A percentile compares a stretch with the other conserved stretches of the same genome.
Evolutionary conservation across 2,329 filamentous ascomycete species (phyloP).

Genomic region (Paecilomyces dactylethromorphus): DNA sequence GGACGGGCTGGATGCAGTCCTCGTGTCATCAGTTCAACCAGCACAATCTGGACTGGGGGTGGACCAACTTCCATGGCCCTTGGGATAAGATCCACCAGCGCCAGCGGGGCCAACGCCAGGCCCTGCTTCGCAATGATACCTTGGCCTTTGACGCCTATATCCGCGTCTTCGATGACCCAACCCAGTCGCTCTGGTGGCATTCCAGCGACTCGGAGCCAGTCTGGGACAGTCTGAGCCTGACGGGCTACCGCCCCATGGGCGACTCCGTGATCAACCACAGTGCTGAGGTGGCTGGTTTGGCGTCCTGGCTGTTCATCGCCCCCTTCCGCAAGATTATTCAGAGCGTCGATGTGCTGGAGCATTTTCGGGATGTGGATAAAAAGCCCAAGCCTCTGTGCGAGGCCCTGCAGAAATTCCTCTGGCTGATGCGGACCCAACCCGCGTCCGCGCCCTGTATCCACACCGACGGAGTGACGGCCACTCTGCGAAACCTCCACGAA

Average conservation of each 20-base stretch:
- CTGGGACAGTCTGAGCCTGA: conserved; percentile 53
- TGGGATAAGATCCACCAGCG: conserved; percentile 53
- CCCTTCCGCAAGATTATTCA: conserved; percentile 54
- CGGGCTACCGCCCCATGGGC: conserved; percentile 49
- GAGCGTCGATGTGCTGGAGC: conserved; percentile 40
- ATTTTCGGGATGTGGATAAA: conserved; percentile 37
- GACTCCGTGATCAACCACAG: conserved; percentile 40
- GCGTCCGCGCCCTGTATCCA: conserved; percentile 33
- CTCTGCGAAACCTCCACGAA: conserved; percentile 35
- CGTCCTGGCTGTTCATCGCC: conserved; percentile 52
- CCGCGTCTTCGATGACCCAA: conserved; percentile 54
- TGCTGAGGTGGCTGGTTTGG: conserved; percentile 48
- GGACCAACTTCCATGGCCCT: conserved; percentile 55
- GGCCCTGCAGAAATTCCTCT: conserved; percentile 47
- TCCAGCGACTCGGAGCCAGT: conserved; percentile 45
- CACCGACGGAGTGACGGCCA: conserved; percentile 35
- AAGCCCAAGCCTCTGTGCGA: conserved; percentile 46
- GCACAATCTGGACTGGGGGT: conserved; percentile 56
- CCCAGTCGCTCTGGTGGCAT: conserved; percentile 56
- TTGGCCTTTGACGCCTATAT: conserved; percentile 58
- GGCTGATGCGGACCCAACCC: conserved; percentile 42
- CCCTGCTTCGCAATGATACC: conserved; percentile 55
- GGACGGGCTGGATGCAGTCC: conserved; percentile 50
- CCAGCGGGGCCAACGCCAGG: conserved; percentile 51
- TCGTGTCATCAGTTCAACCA: conserved; percentile 55